Percentiles rank a stretch among this genome's conserved stretches.
These are phyloP conservation scores for Plasmodium knowlesi DNA, from an alignment of 169 alveolate species.

Conservation along the genomic window DNA sequence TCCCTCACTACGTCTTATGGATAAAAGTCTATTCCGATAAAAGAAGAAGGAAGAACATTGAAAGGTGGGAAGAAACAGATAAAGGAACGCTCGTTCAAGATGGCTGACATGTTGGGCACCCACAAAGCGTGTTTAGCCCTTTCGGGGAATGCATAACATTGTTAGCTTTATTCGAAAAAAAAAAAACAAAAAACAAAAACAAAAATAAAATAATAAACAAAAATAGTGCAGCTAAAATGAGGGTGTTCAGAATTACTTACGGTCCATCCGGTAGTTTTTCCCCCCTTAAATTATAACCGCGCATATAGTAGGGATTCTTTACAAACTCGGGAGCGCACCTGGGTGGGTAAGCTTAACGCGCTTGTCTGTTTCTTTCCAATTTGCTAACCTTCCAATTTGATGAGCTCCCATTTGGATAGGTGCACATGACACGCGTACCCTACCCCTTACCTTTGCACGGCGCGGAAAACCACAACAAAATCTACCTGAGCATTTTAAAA, in stretches of 20 bases:
- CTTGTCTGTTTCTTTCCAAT: background rate
- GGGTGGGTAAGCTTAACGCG: background rate
- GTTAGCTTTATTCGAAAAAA: background rate
- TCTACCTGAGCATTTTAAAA: conserved; percentile 18
- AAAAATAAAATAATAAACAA: too few species aligned
- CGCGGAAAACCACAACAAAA: background rate
- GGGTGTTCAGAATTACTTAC: background rate
- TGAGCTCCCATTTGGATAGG: background rate
- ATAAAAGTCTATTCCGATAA: background rate
- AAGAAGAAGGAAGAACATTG: background rate
- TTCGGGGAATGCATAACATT: background rate
- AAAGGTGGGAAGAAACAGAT: background rate
- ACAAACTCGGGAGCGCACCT: background rate
- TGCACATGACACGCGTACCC: background rate
- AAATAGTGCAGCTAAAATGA: background rate
- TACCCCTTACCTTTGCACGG: background rate
- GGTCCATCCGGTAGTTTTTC: background rate
- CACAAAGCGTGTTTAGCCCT: background rate
- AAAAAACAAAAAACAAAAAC: background rate
- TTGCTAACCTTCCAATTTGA: background rate
- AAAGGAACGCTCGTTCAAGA: background rate
- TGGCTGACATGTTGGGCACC: background rate
- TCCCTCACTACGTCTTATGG: background rate
- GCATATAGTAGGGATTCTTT: background rate
- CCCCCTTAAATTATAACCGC: background rate